Base-by-base conservation (phyloP, 768 basidiomycete genomes). In the Serendipita indica region DNA sequence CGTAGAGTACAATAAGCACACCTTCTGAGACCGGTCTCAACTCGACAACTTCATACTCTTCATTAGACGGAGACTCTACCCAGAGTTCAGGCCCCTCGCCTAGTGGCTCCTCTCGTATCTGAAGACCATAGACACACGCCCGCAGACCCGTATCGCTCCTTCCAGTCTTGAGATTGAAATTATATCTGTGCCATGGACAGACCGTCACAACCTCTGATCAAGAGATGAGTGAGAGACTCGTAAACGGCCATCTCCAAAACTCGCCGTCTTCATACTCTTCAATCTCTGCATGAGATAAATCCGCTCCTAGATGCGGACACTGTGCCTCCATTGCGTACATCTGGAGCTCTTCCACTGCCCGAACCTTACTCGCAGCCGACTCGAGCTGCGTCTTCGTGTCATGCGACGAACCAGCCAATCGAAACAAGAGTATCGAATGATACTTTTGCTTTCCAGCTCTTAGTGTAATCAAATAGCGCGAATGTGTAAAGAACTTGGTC, bases 181-280 rank as follows among this genome's bases (percentile, higher is more conserved):
- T 84, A 63, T 86, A 85, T 66, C 83, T 83, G 67, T 86, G 83
- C 83, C 84, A 86, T 2, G 84, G 84, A 68, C 84, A 86, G 10
- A 85, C 84, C 7, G 80, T 80, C 1, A 86, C 79, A 2, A 79
- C 62, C 18, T 77, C n/a, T n/a, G n/a, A n/a, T n/a, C n/a, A n/a
- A n/a, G n/a, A n/a, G n/a, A 76, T 12, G 69, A n/a, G n/a, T n/a
- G n/a, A n/a, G n/a, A n/a, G n/a, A n/a, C n/a, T n/a, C n/a, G n/a
- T n/a, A n/a, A n/a, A n/a, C 37, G 35, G 14, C n/a, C 7, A 32
- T 35, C 2, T 57, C 30, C 30, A 30, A n/a, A n/a, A n/a, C n/a
- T n/a, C n/a, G n/a, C n/a, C 59, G 33, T 62, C 70, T 52, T 82
- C 81, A 61, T 75, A 81, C 57, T 75, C 68, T 64, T 86, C 84